These are phyloP conservation scores for Helichrysum umbraculigerum DNA, from an alignment of 129 eudicot genomes.

Conservation along the genomic window DNA sequence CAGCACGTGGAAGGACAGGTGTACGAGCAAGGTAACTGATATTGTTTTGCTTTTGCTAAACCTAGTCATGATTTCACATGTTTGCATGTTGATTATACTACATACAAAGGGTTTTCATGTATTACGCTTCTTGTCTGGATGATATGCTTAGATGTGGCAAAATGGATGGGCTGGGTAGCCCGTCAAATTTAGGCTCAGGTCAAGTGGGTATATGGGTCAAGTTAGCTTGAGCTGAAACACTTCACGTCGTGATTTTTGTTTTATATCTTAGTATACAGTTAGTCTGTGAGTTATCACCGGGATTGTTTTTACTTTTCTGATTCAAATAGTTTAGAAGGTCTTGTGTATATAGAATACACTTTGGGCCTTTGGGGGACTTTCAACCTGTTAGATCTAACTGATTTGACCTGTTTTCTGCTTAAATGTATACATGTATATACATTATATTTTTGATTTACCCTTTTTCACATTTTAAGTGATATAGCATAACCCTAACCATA, in stretches of 20 bases:
- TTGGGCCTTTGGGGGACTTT: background rate
- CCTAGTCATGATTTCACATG: background rate
- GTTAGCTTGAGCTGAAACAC: background rate
- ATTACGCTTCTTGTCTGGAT: background rate
- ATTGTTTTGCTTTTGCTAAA: conserved; percentile 8
- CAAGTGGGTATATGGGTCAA: background rate
- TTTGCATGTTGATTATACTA: background rate
- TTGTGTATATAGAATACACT: background rate
- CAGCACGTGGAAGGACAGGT: conserved; percentile 89
- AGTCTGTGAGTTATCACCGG: background rate
- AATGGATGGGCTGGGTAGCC: background rate
- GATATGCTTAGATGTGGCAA: background rate
- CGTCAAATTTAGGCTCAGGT: background rate
- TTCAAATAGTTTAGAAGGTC: background rate
- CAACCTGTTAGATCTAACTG: no score
- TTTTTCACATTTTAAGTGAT: background rate
- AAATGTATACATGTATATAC: no score
- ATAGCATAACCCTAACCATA: background rate
- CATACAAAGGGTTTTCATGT: background rate
- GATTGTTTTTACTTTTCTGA: background rate
- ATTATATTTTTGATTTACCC: background rate
- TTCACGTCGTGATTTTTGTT: background rate
- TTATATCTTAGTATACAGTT: background rate
- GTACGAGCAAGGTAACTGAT: conserved; percentile 72
- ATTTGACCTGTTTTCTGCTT: no score